A percentile compares a stretch with the other conserved stretches of the same genome.
Conservation (phyloP, 176 grass and related monocot species). For the Aegilops sharonensis region DNA sequence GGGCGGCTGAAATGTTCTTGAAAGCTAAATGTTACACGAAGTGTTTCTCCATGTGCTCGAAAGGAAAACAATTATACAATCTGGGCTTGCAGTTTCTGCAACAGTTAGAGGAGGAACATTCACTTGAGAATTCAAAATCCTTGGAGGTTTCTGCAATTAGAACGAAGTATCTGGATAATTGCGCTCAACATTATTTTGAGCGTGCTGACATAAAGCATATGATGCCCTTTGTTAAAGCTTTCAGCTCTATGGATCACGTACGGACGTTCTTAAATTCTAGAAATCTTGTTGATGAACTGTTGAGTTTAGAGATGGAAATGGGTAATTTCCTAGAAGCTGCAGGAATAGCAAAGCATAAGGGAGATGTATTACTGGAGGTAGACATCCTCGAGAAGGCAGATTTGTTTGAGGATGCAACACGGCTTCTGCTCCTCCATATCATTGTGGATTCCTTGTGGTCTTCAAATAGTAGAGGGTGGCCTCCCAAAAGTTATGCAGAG, state of each 20-base stretch:
- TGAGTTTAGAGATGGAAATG: conserved; percentile 66
- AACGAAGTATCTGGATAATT: conserved; percentile 49
- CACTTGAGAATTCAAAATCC: conserved; percentile 15
- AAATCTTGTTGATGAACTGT: conserved; percentile 53
- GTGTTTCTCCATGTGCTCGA: conserved; percentile 57
- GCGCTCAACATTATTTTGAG: conserved; percentile 38
- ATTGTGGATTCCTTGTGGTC: conserved; percentile 59
- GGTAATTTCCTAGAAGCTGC: conserved; percentile 69
- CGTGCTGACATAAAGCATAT: conserved; percentile 52
- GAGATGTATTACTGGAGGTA: conserved; percentile 57
- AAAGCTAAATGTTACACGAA: conserved; percentile 67
- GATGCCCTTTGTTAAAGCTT: conserved; percentile 62
- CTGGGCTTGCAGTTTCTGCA: conserved; percentile 48
- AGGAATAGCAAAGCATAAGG: conserved; percentile 48
- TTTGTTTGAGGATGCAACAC: conserved; percentile 49
- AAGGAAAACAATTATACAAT: conserved; percentile 44
- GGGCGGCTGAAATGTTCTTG: conserved; percentile 58
- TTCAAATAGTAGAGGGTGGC: conserved; percentile 60
- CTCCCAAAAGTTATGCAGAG: conserved; percentile 44
- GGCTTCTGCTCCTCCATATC: conserved; percentile 50
- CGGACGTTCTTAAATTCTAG: conserved; percentile 46
- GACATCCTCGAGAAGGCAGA: conserved; percentile 56
- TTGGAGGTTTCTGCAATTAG: conserved; percentile 20
- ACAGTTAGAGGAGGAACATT: conserved; percentile 42
- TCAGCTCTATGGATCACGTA: conserved; percentile 51